Percentiles rank a stretch among this genome's conserved stretches.
These are phyloP conservation scores for Fusarium falciforme DNA, from an alignment of 2,329 filamentous ascomycete species.

Conservation along the genomic window DNA sequence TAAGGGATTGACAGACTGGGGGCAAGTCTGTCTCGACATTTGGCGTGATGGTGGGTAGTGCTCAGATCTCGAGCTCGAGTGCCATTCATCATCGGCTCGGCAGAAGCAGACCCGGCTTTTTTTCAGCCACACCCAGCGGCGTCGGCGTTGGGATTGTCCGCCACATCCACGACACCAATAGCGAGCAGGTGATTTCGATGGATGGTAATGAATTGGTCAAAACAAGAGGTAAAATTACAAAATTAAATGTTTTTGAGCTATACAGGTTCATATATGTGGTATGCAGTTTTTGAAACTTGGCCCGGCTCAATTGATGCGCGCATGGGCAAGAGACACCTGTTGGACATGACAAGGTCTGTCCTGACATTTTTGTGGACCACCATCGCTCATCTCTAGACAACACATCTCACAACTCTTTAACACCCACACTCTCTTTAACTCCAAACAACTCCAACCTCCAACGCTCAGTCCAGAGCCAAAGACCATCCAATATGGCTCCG, in stretches of 20 bases:
- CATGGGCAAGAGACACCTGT: not conserved
- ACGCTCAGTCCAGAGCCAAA: not conserved
- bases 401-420: slow-evolving; percentile 29
- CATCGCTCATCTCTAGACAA: slow-evolving; percentile 27
- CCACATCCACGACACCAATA: slow-evolving; percentile 15
- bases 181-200: not conserved
- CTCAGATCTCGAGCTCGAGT: slow-evolving; percentile 6
- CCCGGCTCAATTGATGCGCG: not conserved
- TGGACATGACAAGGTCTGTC: not conserved
- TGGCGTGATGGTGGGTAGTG: slow-evolving; percentile 13
- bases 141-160: slow-evolving; percentile 40
- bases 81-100: slow-evolving; percentile 19
- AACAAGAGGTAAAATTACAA: not conserved
- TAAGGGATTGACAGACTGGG: slow-evolving; percentile 31
- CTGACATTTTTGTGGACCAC: slow-evolving; percentile 32
- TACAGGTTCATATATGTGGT: not conserved
- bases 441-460: not conserved
- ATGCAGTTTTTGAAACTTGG: not conserved
- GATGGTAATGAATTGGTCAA: not conserved
- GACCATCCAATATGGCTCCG: slow-evolving; percentile 45
- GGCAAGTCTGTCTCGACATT: slow-evolving; percentile 38
- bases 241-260: not conserved
- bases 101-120: slow-evolving; percentile 30
- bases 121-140: slow-evolving; percentile 30
- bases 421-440: slow-evolving; percentile 10